These are phyloP conservation scores for Allantophomopsis lycopodina DNA, from an alignment of 2,329 filamentous ascomycete genomes.

Conservation along the genomic window DNA sequence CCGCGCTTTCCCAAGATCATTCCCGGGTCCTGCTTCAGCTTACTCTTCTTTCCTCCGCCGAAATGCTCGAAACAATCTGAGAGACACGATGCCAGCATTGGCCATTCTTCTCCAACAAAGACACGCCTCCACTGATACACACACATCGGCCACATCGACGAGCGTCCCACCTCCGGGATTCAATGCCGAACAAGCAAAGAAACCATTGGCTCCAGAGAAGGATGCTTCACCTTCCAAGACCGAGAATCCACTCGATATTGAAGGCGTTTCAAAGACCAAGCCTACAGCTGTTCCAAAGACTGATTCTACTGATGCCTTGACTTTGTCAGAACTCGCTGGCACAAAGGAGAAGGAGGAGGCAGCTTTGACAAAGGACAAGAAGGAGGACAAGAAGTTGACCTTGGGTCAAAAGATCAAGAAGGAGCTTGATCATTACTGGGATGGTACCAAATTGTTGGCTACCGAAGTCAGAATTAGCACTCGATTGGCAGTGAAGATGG, in stretches of 20 bases:
- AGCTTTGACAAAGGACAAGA: conserved; percentile 49
- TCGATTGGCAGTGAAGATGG: conserved; percentile 89
- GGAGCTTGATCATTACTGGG: conserved; percentile 91
- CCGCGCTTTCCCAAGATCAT: conserved; percentile 14
- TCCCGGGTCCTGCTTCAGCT: conserved; percentile 13
- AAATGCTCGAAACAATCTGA: conserved; percentile 15
- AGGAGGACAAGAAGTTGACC: conserved; percentile 76
- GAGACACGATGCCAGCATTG: conserved; percentile 27
- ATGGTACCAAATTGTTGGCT: conserved; percentile 88
- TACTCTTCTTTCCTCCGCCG: conserved; percentile 18
- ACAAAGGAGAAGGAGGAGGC: conserved; percentile 40
- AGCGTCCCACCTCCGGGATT: conserved; percentile 56
- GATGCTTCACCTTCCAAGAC: conserved; percentile 13
- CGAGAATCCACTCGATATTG: conserved; percentile 11
- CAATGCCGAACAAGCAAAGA: conserved; percentile 55
- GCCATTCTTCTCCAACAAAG: conserved; percentile 43
- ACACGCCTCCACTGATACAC: conserved; percentile 43
- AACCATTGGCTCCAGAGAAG: conserved; percentile 34
- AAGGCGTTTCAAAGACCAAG: conserved; percentile 9
- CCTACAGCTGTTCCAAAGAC: conserved; percentile 18
- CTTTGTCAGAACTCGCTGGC: conserved; percentile 45
- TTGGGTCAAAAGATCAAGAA: conserved; percentile 89
- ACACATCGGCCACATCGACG: conserved; percentile 28
- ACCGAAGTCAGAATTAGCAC: conserved; percentile 90
- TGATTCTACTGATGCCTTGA: conserved; percentile 14